phyloP scores from a whole-genome alignment of 2,329 filamentous ascomycete species.

The Sarocladium oryzae region DNA sequence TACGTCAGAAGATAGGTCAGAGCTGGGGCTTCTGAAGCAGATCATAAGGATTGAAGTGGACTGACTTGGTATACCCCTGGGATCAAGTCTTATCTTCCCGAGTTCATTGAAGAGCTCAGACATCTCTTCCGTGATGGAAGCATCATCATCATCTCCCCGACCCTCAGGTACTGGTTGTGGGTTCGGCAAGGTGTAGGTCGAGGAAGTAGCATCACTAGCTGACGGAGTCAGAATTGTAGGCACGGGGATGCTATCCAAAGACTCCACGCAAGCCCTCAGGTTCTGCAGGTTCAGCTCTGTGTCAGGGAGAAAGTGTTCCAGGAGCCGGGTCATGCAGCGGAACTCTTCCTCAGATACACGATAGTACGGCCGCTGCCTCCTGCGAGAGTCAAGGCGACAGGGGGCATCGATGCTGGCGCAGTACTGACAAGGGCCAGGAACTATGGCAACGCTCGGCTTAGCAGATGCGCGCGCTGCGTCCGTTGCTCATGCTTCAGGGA shows the following conservation, averaged over 20 bases:
- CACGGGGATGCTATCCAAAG: not conserved
- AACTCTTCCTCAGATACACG: slow-evolving; percentile 7
- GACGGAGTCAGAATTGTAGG: not conserved
- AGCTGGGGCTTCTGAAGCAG: not conserved
- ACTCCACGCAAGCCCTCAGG: not conserved
- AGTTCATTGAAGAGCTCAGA: not conserved
- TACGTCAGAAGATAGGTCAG: too few species aligned
- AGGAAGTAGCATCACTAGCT: not conserved
- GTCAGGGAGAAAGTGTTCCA: slow-evolving; percentile 1
- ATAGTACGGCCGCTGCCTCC: slow-evolving; percentile 5
- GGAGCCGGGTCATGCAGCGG: slow-evolving; percentile 2
- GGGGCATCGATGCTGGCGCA: slow-evolving; percentile 3
- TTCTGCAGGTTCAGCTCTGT: slow-evolving; percentile 6
- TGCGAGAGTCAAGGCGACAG: slow-evolving; percentile 2
- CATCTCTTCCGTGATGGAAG: not conserved
- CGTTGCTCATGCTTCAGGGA: not conserved
- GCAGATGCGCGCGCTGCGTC: not conserved
- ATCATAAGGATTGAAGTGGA: not conserved
- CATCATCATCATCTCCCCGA: not conserved
- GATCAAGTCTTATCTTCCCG: slow-evolving; percentile 1
- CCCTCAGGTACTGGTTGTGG: not conserved
- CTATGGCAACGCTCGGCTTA: not conserved
- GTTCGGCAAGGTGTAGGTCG: not conserved
- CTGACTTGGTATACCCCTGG: slow-evolving; percentile 1
- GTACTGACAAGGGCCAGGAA: not conserved